A percentile compares a stretch with the other conserved stretches of the same genome.
These are phyloP conservation scores for Ceratorhiza oryzae-sativae DNA, from an alignment of 1,284 basidiomycete species.

Conservation along the genomic window DNA sequence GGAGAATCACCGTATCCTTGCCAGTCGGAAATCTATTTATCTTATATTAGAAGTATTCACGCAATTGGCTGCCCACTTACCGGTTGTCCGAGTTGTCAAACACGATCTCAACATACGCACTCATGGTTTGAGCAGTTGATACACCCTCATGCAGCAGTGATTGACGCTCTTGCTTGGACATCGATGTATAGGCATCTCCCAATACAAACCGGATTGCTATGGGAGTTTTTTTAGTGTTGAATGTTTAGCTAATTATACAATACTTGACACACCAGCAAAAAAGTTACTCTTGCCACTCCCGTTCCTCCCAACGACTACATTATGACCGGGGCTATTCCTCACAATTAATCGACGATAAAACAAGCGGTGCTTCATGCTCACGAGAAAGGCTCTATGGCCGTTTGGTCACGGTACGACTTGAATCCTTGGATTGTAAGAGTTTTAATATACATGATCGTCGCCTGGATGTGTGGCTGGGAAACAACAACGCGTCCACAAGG, in stretches of 20 bases:
- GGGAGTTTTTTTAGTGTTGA: neutral
- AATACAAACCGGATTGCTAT: slow-evolving; percentile 95
- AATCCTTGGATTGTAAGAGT: slow-evolving; percentile 95
- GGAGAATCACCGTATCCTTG: slow-evolving; percentile 81
- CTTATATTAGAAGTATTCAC: neutral
- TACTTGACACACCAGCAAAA: slow-evolving; percentile 73
- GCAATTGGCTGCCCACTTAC: neutral
- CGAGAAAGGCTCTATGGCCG: slow-evolving; percentile 61
- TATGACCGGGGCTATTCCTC: slow-evolving; percentile 77
- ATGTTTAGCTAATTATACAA: neutral
- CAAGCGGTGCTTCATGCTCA: slow-evolving; percentile 42
- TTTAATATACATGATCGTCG: slow-evolving; percentile 74
- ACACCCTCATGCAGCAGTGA: slow-evolving; percentile 93
- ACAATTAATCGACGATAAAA: slow-evolving; percentile 36
- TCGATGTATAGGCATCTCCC: slow-evolving; percentile 95
- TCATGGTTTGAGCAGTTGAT: slow-evolving; percentile 86
- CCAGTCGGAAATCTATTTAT: slow-evolving; percentile 74
- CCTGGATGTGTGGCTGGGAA: neutral
- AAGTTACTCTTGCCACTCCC: slow-evolving; percentile 97
- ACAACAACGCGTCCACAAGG: slow-evolving; percentile 34
- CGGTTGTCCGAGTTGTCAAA: slow-evolving; percentile 91
- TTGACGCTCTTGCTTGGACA: slow-evolving; percentile 93
- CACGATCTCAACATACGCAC: slow-evolving; percentile 89
- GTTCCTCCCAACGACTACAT: slow-evolving; percentile 94
- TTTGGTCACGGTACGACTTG: slow-evolving; percentile 85